phyloP scores from a whole-genome alignment of 2,329 filamentous ascomycete genomes.

The Pseudogymnoascus sp. region DNA sequence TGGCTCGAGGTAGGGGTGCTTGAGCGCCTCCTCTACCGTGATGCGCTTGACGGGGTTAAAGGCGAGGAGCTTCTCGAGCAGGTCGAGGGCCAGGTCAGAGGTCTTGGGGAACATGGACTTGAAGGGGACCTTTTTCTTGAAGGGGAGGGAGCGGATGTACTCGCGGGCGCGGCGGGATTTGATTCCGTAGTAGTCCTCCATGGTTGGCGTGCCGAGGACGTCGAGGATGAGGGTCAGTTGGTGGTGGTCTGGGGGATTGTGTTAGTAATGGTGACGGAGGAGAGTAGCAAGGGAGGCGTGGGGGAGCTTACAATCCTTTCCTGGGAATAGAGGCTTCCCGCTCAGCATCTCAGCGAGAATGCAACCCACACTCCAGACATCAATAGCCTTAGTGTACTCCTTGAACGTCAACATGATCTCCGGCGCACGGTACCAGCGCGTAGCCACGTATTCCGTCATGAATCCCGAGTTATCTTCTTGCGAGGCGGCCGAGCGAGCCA shows the following conservation, averaged over 20 bases:
- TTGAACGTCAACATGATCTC: conserved; percentile 99
- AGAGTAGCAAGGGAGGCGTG: neutral
- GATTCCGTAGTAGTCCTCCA: conserved; percentile 99
- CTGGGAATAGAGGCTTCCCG: conserved; percentile 94
- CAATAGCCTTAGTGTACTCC: conserved; percentile 99
- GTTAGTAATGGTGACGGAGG: conserved; percentile 9
- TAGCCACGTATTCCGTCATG: conserved; percentile 99
- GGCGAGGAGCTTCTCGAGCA: conserved; percentile 89
- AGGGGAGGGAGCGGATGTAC: conserved; percentile 94
- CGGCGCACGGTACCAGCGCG: conserved; percentile 95
- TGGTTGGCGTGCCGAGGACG: conserved; percentile 93
- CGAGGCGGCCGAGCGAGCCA: conserved; percentile 89
- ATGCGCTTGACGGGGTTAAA: conserved; percentile 99
- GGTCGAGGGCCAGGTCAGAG: conserved; percentile 89
- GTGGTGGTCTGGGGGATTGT: conserved; percentile 67
- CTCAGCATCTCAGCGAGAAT: conserved; percentile 98
- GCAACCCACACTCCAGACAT: conserved; percentile 98
- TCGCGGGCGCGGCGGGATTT: conserved; percentile 95
- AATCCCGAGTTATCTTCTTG: conserved; percentile 99
- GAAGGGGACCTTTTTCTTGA: conserved; percentile 99
- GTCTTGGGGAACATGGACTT: conserved; percentile 96
- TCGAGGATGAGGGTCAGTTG: conserved; percentile 95
- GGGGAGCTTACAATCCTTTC: conserved; percentile 78
- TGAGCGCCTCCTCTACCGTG: conserved; percentile 91
- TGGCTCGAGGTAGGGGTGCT: conserved; percentile 95